Conservation (phyloP, 1,139 yeast genomes). For the Taiozyma sp. region DNA sequence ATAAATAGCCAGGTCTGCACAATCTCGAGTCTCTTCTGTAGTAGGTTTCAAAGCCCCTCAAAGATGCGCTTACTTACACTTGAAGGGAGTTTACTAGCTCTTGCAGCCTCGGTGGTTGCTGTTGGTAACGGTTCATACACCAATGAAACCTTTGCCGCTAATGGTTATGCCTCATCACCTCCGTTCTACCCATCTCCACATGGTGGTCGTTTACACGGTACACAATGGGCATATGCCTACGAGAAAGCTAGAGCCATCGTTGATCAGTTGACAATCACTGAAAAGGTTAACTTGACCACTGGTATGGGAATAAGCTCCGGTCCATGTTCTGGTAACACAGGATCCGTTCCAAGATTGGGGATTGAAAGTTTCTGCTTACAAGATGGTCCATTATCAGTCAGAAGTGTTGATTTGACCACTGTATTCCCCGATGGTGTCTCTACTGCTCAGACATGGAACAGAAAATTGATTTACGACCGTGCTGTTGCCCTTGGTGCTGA, state of each 20-base stretch:
- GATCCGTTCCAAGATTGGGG: slow-evolving; percentile 47
- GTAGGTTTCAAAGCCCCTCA: neutral
- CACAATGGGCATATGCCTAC: slow-evolving; percentile 49
- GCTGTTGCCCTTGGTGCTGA: slow-evolving; percentile 29
- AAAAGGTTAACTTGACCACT: slow-evolving; percentile 55
- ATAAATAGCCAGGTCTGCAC: neutral
- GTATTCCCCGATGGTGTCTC: slow-evolving; percentile 53
- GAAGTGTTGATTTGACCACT: slow-evolving; percentile 48
- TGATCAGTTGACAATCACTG: slow-evolving; percentile 46
- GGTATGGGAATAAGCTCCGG: slow-evolving; percentile 51
- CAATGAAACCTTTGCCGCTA: neutral
- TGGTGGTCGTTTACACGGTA: slow-evolving; percentile 10
- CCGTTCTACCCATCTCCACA: slow-evolving; percentile 13
- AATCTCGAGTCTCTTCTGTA: too few relatives aligned
- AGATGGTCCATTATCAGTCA: slow-evolving; percentile 57
- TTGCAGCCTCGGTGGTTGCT: neutral
- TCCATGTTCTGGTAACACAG: slow-evolving; percentile 60
- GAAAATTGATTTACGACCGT: slow-evolving; percentile 42
- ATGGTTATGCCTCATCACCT: slow-evolving; percentile 3
- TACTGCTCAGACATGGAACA: slow-evolving; percentile 50
- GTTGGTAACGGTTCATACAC: neutral
- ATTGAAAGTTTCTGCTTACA: slow-evolving; percentile 51
- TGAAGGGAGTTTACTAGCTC: neutral
- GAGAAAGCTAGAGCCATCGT: slow-evolving; percentile 44
- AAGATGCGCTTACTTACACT: neutral